Percentiles rank a stretch among this genome's conserved stretches.
These are phyloP conservation scores for Phytopythium aichiense DNA, from an alignment of 352 stramenopile species.

Conservation along the genomic window DNA sequence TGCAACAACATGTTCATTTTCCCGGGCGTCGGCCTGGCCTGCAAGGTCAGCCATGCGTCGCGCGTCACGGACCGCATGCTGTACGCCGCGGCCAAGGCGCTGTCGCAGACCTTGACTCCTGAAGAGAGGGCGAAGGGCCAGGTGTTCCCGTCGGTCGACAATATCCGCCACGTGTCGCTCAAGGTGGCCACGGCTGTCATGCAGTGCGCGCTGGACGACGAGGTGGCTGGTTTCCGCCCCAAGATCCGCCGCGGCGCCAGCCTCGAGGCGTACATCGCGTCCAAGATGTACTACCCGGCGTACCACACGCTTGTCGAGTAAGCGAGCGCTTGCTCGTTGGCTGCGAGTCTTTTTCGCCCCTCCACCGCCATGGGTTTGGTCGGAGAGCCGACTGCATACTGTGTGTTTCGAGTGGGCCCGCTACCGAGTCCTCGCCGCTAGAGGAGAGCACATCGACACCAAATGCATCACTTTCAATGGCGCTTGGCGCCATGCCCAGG, in stretches of 20 bases:
- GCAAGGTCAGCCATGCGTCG: conserved; percentile 73
- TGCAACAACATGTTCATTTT: conserved; percentile 99
- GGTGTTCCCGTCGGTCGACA: conserved; percentile 92
- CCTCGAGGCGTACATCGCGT: conserved; percentile 87
- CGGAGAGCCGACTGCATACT: neutral
- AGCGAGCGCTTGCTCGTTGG: neutral
- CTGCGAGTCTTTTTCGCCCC: neutral
- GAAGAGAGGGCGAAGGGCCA: conserved; percentile 91
- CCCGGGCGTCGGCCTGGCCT: conserved; percentile 92
- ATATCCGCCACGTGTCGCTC: conserved; percentile 93
- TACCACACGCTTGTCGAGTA: conserved; percentile 93
- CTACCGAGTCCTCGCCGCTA: neutral
- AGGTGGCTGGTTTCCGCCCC: conserved; percentile 75
- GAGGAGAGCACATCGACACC: neutral
- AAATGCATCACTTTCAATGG: conserved; percentile 1
- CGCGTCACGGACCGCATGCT: conserved; percentile 94
- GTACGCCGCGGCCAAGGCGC: conserved; percentile 91
- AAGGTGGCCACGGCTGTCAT: conserved; percentile 92
- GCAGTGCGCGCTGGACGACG: conserved; percentile 84
- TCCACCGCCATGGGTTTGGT: neutral
- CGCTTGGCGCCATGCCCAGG: neutral
- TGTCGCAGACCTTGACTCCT: conserved; percentile 90
- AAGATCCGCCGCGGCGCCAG: conserved; percentile 67
- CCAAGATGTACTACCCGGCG: conserved; percentile 94
- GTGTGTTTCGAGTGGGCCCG: neutral